phyloP scores from a whole-genome alignment of 495 filamentous ascomycete genomes.

The Trichoderma orchidacearum region DNA sequence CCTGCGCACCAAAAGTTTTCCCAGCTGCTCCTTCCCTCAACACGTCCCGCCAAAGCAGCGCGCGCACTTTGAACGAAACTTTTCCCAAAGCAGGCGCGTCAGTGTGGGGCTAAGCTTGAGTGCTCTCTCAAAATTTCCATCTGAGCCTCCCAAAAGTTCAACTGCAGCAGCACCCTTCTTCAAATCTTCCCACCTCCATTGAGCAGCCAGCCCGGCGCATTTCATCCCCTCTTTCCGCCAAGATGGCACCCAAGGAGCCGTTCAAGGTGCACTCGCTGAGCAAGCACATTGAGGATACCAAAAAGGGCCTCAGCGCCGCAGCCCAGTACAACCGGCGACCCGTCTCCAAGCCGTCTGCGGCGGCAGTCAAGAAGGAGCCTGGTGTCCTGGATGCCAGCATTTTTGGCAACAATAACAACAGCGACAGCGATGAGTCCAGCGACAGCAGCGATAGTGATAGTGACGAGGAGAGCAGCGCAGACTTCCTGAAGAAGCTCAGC shows the following conservation, averaged over 20 bases:
- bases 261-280: constrained; percentile 1
- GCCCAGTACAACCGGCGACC: background rate
- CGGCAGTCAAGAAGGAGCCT: constrained; percentile 5
- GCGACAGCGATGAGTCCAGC: constrained; percentile 8
- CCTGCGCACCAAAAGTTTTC: background rate
- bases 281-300: constrained; percentile 1
- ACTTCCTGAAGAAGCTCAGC: background rate
- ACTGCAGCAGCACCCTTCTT: constrained; percentile 3
- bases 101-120: background rate
- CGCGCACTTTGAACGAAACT: background rate
- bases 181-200: constrained; percentile 2
- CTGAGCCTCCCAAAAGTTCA: constrained; percentile 3
- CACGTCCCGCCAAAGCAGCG: background rate
- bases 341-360: background rate
- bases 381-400: constrained; percentile 10
- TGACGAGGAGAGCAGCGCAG: background rate
- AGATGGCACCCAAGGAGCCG: background rate
- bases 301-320: background rate
- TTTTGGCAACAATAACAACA: constrained; percentile 1
- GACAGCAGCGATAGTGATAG: constrained; percentile 7
- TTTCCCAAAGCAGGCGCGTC: background rate
- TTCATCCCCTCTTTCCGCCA: background rate
- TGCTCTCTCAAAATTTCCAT: background rate
- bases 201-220: background rate
- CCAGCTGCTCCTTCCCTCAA: background rate